Conservation (phyloP, 345 rosid species). For the Arabidopsis thaliana region TAIR10.1 NC_003075.7:12306001-12306500, state of each 20-base stretch:
- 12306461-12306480: not conserved
- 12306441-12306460: not conserved
- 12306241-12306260: not conserved
- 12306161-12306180: not conserved
- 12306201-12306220: not conserved
- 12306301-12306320: not conserved
- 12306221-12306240: not conserved
- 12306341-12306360: too few species aligned
- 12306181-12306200: not conserved
- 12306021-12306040: slow-evolving; percentile 13
- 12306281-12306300: not conserved
- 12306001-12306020: slow-evolving; percentile 23
- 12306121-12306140: too few species aligned
- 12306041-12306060: slow-evolving; percentile 10
- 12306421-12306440: not conserved
- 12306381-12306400: too few species aligned
- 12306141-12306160: not conserved
- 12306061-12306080: not conserved
- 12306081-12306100: not conserved
- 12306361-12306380: too few species aligned
- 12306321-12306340: not conserved
- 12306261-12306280: not conserved
- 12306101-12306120: not conserved
- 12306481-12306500: not conserved
- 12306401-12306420: not conserved